Evolutionary conservation across 176 grass and related monocot species (phyloP).

Genomic region (Carex kokanica): DNA sequence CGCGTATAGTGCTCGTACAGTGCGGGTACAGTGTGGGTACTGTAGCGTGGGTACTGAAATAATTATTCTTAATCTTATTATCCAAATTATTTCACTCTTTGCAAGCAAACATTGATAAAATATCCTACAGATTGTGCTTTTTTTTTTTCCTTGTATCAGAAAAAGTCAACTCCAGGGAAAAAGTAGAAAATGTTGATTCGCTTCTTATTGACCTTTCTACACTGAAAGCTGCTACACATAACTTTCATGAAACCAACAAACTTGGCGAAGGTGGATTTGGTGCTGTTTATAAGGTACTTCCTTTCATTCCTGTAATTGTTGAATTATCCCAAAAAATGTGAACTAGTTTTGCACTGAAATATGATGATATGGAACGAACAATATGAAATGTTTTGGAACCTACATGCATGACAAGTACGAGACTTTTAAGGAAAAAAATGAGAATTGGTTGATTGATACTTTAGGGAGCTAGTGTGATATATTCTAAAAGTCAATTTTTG

Average conservation of each 20-base stretch:
- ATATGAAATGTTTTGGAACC: no score
- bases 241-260: conserved; percentile 39
- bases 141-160: not conserved
- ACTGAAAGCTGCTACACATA: conserved; percentile 28
- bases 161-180: not conserved
- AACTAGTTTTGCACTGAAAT: not conserved
- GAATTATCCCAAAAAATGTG: not conserved
- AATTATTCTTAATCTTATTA: not conserved
- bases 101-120: not conserved
- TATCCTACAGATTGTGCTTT: not conserved
- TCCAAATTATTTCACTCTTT: not conserved
- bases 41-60: no score
- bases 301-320: not conserved
- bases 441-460: not conserved
- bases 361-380: not conserved
- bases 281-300: conserved; percentile 39
- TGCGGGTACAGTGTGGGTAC: no score
- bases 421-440: not conserved
- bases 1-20: no score
- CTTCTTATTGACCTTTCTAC: conserved; percentile 37
- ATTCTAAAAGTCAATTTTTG: not conserved
- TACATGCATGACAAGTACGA: not conserved
- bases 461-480: not conserved
- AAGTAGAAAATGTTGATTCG: conserved; percentile 22
- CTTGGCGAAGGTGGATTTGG: conserved; percentile 47